Evolutionary conservation across 2,329 filamentous ascomycete species (phyloP), one percentile per base, ranked within the genome.

Genomic region (Calonectria pteridis): DNA sequence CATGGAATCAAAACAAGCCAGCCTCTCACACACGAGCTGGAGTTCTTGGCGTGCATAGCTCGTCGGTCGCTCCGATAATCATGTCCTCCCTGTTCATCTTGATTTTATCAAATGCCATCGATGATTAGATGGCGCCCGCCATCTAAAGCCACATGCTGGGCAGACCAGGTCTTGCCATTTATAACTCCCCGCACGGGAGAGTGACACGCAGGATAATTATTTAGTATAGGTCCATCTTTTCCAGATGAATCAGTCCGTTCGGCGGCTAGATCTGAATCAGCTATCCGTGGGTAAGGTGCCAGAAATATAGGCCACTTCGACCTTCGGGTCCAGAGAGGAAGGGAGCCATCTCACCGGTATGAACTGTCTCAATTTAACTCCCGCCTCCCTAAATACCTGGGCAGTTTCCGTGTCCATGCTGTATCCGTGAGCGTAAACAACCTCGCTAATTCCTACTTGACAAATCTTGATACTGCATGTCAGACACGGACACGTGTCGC

Each of bases 381-480:
- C 96, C 9, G 95, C 95, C 83, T 95, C 92, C 72, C 91, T 88
- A 78, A 99, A 94, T 33, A 99, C 94, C 66, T 91, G 90, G 11
- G 96, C 95, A 46, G 95, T 94, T 83, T 95, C 92, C 50, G 88
- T 91, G 82, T 99, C 97, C 93, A 99, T 98, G 83, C 96, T 96
- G 83, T 99, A 99, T 31, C 94, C 92, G 82, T 97, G 94, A 77
- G 92, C 96, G 81, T 98, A 99, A 18, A 99, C 96, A 18, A 99
- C 97, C 87, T 99, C 97, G 51, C 91, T 92, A 77, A 99, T 98
- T 23, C 97, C 97, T 10, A 98, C 95, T 86, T 99, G 97, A 28
- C 95, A 94, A 81, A 99, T 98, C 87, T 99, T 99, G 87, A 99
- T 98, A 81, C 95, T 98, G 85, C 97, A 99, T 3, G 97, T 99